Evolutionary conservation across 176 grass and related monocot species (phyloP).

Genomic region (Thinopyrum elongatum): DNA sequence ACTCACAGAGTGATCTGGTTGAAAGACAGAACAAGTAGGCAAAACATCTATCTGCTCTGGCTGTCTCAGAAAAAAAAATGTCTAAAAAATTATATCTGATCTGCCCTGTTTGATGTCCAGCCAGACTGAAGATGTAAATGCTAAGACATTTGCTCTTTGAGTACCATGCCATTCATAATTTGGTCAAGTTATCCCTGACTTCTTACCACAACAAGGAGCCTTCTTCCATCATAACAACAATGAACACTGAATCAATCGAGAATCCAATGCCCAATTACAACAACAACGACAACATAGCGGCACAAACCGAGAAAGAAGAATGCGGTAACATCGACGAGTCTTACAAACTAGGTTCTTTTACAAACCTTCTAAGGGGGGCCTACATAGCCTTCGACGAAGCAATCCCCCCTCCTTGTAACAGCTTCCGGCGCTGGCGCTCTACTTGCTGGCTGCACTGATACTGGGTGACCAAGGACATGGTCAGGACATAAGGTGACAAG

Average conservation of each 20-base stretch:
- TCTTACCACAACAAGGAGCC: neutral
- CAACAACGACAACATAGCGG: neutral
- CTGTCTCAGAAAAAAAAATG: too few relatives aligned
- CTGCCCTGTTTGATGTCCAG: too few relatives aligned
- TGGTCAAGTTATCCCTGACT: neutral
- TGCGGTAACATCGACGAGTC: constrained; percentile 4
- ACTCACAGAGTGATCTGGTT: too few relatives aligned
- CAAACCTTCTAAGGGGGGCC: neutral
- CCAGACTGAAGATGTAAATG: neutral
- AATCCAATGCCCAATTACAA: neutral
- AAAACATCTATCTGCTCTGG: too few relatives aligned
- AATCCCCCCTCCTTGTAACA: neutral
- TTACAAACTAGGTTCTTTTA: neutral
- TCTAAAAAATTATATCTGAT: too few relatives aligned
- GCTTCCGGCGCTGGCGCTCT: neutral
- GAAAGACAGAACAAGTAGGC: too few relatives aligned
- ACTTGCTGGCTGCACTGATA: neutral
- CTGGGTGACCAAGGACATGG: neutral
- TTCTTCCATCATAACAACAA: neutral
- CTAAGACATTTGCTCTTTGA: too few relatives aligned
- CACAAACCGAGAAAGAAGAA: neutral
- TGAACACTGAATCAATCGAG: constrained; percentile 1
- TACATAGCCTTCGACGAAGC: neutral
- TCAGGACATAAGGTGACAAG: neutral
- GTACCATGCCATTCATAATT: neutral